Base-by-base conservation (phyloP, 2,329 filamentous ascomycete genomes). In the Tolypocladium capitatum region DNA sequence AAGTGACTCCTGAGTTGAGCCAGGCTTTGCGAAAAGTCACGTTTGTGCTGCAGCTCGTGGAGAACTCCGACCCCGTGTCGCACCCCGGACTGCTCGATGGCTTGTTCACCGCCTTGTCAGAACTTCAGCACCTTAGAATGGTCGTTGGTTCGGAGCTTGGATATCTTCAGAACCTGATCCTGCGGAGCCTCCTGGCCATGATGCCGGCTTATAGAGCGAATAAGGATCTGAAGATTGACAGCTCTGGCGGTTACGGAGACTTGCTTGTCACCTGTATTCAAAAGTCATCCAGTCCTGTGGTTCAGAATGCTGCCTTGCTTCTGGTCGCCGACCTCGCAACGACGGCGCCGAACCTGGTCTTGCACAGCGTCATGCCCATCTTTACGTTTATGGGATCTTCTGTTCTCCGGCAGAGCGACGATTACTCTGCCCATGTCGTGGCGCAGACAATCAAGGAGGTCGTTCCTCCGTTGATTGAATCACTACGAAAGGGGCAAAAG, bases 331-430 rank as follows among this genome's bases (percentile, higher is more conserved):
- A 82, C 48, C 73, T 98, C 36, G 91, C 92, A 21, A 84, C 84
- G 35, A 86, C 90, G 55, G 87, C 88, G 0, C 92, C 94, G 0
- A 90, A 95, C 62, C 71, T 94, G 43, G 87, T 98, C 3, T 74
- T 98, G 49, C 91, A 98, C 67, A 96, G 89, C 56, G 87, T 98
- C 47, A 98, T 98, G 92, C 92, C 92, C 13, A 91, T 98, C 46
- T 98, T 98, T 68, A 97, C 92, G 0, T 96, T 97, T 62, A 96
- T 97, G 83, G 89, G 91, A 38, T 85, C 84, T 40, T 95, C 87
- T 4, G 83, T 96, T 20, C 75, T 98, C 45, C 83, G 86, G 44
- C 91, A 96, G 67, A 88, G 87, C 56, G 94, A 98, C 58, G 91
- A 97, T 57, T 97, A 96, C 68, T 97, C 92, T 21, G 89, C 90